Evolutionary conservation across 805 yeast species (phyloP).

Genomic region (Ogataea angusta): DNA sequence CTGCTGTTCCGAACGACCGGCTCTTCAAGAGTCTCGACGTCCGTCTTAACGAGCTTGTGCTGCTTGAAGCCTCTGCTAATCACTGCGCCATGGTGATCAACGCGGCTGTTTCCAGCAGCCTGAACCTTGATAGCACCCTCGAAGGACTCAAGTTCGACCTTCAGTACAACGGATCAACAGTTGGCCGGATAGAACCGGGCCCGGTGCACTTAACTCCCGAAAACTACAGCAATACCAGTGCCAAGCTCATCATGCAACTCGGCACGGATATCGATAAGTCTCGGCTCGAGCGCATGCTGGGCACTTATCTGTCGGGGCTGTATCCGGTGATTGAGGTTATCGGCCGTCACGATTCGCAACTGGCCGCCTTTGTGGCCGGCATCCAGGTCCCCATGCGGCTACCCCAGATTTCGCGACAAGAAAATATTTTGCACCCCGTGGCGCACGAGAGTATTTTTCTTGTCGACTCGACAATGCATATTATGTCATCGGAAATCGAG

Average conservation of each 20-base stretch:
- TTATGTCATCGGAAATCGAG: conserved; percentile 53
- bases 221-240: conserved; percentile 21
- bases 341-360: conserved; percentile 28
- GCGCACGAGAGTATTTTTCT: conserved; percentile 33
- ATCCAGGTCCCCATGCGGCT: conserved; percentile 29
- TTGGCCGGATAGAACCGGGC: conserved; percentile 33
- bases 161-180: conserved; percentile 30
- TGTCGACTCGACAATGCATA: conserved; percentile 49
- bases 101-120: conserved; percentile 31
- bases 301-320: conserved; percentile 39
- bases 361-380: conserved; percentile 26
- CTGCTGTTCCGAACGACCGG: conserved; percentile 1
- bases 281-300: conserved; percentile 35
- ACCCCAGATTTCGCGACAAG: conserved; percentile 23
- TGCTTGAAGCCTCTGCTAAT: conserved; percentile 29
- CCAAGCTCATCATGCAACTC: conserved; percentile 19
- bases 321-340: conserved; percentile 30
- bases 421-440: neutral
- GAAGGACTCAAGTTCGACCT: conserved; percentile 18
- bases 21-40: conserved; percentile 4
- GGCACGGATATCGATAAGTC: conserved; percentile 17
- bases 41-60: conserved; percentile 13
- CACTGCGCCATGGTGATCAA: conserved; percentile 31
- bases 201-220: conserved; percentile 24
- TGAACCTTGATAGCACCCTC: conserved; percentile 29